Conservation (phyloP, 2,329 filamentous ascomycete species). For the Anisogramma anomala region DNA sequence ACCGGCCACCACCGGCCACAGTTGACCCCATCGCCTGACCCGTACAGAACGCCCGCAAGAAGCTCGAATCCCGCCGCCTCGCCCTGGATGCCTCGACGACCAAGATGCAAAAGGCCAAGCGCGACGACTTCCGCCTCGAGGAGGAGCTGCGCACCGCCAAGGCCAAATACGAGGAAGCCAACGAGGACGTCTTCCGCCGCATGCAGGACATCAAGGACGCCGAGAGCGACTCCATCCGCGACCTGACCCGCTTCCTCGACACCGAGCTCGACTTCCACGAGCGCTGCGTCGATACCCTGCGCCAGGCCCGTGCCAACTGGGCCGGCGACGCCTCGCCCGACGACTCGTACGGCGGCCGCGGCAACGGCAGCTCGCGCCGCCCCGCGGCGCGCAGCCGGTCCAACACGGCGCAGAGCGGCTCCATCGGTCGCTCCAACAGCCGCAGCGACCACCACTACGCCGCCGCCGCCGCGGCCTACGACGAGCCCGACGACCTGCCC, state of each 20-base stretch:
- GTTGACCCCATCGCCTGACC: too few relatives aligned
- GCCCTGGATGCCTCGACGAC: constrained; percentile 82
- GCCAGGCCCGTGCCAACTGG: constrained; percentile 39
- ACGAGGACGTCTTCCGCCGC: constrained; percentile 77
- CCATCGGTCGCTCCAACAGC: constrained; percentile 26
- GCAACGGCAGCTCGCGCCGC: constrained; percentile 13
- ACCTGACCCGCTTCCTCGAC: constrained; percentile 73
- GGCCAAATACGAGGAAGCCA: constrained; percentile 92
- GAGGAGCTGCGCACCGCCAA: constrained; percentile 86
- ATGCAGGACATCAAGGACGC: constrained; percentile 97
- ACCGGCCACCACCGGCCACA: too few relatives aligned
- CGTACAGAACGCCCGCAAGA: constrained; percentile 73
- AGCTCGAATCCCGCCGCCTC: constrained; percentile 78
- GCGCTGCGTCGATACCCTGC: constrained; percentile 73
- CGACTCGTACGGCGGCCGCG: constrained; percentile 9
- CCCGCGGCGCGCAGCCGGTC: constrained; percentile 30
- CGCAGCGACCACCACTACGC: constrained; percentile 22
- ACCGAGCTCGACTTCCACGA: constrained; percentile 87
- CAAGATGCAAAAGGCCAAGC: constrained; percentile 89
- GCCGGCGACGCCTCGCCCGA: constrained; percentile 16
- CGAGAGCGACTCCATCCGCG: constrained; percentile 69
- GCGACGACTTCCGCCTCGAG: constrained; percentile 84
- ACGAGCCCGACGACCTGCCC: constrained; percentile 25
- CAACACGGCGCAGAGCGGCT: constrained; percentile 32
- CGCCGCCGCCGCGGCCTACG: constrained; percentile 11